These are phyloP conservation scores for Globisporangium solare DNA, from an alignment of 352 stramenopile genomes.

Conservation along the genomic window DNA sequence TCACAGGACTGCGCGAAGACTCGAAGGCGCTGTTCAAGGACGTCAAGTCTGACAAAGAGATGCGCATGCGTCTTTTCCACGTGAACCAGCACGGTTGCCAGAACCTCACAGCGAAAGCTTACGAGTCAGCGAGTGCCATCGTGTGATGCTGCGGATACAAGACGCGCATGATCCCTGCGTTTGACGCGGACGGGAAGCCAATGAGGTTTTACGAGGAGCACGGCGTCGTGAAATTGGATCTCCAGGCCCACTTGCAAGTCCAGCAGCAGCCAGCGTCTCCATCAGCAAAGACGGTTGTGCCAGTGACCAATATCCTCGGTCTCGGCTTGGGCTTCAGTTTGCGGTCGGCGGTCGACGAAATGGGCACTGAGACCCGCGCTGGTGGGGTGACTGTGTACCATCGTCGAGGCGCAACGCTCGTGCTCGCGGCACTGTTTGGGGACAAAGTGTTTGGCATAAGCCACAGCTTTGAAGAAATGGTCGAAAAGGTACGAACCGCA, in stretches of 20 bases:
- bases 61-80: slow-evolving; percentile 67
- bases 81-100: slow-evolving; percentile 56
- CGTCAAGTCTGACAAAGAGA: slow-evolving; percentile 51
- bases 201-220: slow-evolving; percentile 47
- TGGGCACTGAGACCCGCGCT: slow-evolving; percentile 63
- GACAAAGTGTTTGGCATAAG: slow-evolving; percentile 49
- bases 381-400: slow-evolving; percentile 88
- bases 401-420: slow-evolving; percentile 58
- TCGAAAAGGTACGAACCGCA: slow-evolving; percentile 47
- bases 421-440: slow-evolving; percentile 68
- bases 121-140: slow-evolving; percentile 64
- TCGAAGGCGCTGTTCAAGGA: slow-evolving; percentile 74
- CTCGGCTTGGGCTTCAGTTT: slow-evolving; percentile 80
- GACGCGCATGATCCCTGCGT: slow-evolving; percentile 52
- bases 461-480: slow-evolving; percentile 77
- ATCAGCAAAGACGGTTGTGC: not conserved
- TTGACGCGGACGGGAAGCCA: slow-evolving; percentile 35
- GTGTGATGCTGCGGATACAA: slow-evolving; percentile 81
- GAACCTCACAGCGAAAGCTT: slow-evolving; percentile 52
- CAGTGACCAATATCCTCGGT: slow-evolving; percentile 40
- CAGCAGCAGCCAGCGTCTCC: not conserved
- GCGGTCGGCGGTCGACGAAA: slow-evolving; percentile 70
- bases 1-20: slow-evolving; percentile 80
- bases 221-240: slow-evolving; percentile 66
- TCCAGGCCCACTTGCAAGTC: slow-evolving; percentile 41